Evolutionary conservation across 2,329 filamentous ascomycete genomes (phyloP), one percentile per base, ranked within the genome.

Genomic region (Setomelanomma holmii): DNA sequence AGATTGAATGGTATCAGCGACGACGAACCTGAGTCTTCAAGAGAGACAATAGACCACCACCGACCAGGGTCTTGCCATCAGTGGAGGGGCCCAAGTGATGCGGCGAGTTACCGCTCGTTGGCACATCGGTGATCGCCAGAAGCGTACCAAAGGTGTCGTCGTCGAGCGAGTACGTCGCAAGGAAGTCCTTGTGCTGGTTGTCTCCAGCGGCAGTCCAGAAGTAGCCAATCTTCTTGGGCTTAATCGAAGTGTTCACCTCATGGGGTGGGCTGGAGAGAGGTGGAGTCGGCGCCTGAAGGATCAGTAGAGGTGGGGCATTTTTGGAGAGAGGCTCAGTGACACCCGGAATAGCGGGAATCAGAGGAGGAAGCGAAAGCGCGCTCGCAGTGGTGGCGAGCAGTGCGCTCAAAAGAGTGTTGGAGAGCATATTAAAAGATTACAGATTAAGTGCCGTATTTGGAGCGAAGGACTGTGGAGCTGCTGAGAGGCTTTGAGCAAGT

Each of bases 151-250:
- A 86, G 4, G 83, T 86, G 48, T 85, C 83, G 75, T 86, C 84
- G 57, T 86, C 84, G 4, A 86, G 78, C 65, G 79, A 83, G 67
- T 82, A 80, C 1, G 84, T 84, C 1, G 82, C 82, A 38, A 86
- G 69, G 68, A 86, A 86, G 58, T 86, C 79, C 65, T 81, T 81
- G 70, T 86, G 84, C 40, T 79, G 63, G 62, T 86, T 86, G 62
- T 86, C 84, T 30, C 82, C 84, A 27, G 84, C 77, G 16, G 80
- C 84, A 45, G 83, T 85, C 83, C 83, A 86, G 74, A 86, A 86
- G 71, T 86, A 86, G 0, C 84, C 85, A 65, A 87, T 84, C 76
- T 87, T 87, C 80, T 86, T 87, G 22, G 85, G 84, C 73, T 82
- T 82, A 65, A 86, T 80, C 53, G 82, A 74, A 21, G 62, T 55